A percentile compares a stretch with the other conserved stretches of the same genome.
phyloP scores from a whole-genome alignment of 352 stramenopile species.

The Phytophthora parvispora region DNA sequence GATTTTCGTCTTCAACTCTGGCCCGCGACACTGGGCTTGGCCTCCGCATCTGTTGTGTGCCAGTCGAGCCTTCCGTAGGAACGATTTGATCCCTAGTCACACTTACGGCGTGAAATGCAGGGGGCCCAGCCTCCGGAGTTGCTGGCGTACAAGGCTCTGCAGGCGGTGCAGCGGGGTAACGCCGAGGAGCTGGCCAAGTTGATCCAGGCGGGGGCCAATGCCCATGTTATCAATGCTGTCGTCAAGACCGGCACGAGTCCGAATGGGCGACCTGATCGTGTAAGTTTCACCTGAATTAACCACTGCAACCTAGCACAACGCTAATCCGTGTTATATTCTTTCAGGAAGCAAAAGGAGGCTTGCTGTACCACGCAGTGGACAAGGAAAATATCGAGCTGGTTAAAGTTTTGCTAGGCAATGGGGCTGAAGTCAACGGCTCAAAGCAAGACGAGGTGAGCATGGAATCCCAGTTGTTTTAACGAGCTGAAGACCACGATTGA shows the following conservation, averaged over 20 bases:
- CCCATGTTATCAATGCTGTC: constrained; percentile 42
- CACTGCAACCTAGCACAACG: not conserved
- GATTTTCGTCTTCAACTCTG: constrained; percentile 7
- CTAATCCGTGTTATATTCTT: not conserved
- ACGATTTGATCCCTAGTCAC: not conserved
- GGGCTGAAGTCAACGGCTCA: constrained; percentile 38
- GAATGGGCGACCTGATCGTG: constrained; percentile 33
- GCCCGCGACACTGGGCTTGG: not conserved
- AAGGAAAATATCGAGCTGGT: constrained; percentile 38
- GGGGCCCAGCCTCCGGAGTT: constrained; percentile 21
- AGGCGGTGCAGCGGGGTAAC: constrained; percentile 37
- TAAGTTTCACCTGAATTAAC: constrained; percentile 8
- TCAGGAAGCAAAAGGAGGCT: constrained; percentile 32
- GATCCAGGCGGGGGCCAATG: constrained; percentile 35
- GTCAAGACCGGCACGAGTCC: constrained; percentile 39
- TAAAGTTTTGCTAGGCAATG: constrained; percentile 39
- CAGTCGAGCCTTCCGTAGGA: not conserved
- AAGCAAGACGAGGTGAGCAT: constrained; percentile 40
- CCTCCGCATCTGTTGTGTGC: not conserved
- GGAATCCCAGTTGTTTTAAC: no score
- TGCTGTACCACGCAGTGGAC: constrained; percentile 40
- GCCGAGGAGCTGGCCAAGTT: constrained; percentile 35
- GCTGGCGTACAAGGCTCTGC: constrained; percentile 37
- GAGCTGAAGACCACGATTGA: no score
- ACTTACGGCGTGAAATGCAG: constrained; percentile 15